Base-by-base conservation (phyloP, 2,329 filamentous ascomycete species). In the Trichoderma brevicompactum region DNA sequence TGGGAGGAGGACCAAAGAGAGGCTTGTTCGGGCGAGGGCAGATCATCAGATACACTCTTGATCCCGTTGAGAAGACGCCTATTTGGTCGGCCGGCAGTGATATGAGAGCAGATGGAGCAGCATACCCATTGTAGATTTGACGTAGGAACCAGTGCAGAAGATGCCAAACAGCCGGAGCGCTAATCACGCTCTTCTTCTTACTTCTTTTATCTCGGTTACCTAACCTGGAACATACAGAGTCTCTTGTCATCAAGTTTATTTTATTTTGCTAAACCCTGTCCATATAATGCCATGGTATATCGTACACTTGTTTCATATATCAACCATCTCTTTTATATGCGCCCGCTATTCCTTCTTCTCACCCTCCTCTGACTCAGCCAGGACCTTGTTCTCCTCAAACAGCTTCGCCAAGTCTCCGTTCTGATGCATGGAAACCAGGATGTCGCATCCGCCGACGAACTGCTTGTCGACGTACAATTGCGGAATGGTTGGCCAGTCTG, bases 401-500 rank as follows among this genome's bases (percentile, higher is more conserved):
- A 98, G 79, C 83, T 96, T 96, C 8, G 93, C 92, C 73, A 99
- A 81, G 71, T 96, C 93, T 34, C 95, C 95, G 74, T 92, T 96
- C 80, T 97, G 92, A 81, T 98, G 94, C 95, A 99, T 98, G 2
- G 90, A 91, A 77, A 98, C 90, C 72, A 99, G 79, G 69, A 99
- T 99, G 78, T 99, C 95, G 77, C 94, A 97, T n/a, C 95, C 95
- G 64, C 95, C 95, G 53, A 99, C 84, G 76, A 99, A 99, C 77
- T 99, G 94, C 81, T 94, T 94, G 69, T 96, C 88, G 59, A 99
- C 84, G 79, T 98, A 99, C 17, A 99, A 85, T 79, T 99, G 95
- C 7, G 95, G 95, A 76, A 99, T 98, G 19, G 95, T 99, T 13
- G 95, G 95, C 95, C 95, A 99, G 76, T 98, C 95, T 1, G 94